A percentile compares a stretch with the other conserved stretches of the same genome.
phyloP scores from a whole-genome alignment of 805 yeast genomes.

The Candida ponderosae region DNA sequence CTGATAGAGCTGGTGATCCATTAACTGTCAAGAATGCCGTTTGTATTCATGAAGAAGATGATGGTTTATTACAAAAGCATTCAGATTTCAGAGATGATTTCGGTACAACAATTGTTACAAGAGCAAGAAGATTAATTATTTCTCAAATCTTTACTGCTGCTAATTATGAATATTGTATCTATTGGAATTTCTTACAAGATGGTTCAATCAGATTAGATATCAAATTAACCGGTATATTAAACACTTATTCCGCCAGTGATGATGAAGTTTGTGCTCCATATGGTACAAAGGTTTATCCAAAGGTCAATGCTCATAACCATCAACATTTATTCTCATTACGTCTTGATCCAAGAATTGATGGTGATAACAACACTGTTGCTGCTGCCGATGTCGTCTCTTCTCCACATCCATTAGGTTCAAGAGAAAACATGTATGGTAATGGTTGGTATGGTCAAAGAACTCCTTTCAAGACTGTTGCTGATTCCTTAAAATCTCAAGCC shows the following conservation, averaged over 20 bases:
- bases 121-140: conserved; percentile 66
- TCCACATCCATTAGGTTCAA: conserved; percentile 52
- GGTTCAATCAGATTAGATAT: conserved; percentile 76
- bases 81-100: conserved; percentile 79
- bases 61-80: conserved; percentile 72
- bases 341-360: conserved; percentile 75
- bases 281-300: conserved; percentile 77
- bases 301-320: conserved; percentile 79
- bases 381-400: conserved; percentile 56
- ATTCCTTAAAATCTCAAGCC: conserved; percentile 49
- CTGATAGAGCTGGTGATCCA: conserved; percentile 61
- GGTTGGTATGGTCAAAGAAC: conserved; percentile 63
- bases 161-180: conserved; percentile 77
- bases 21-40: conserved; percentile 68
- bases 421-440: conserved; percentile 72
- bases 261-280: conserved; percentile 66
- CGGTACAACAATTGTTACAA: conserved; percentile 64
- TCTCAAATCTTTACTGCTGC: conserved; percentile 85
- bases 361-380: conserved; percentile 70
- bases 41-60: conserved; percentile 84
- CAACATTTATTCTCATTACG: conserved; percentile 77
- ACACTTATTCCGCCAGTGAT: conserved; percentile 58
- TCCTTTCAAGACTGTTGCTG: conserved; percentile 59
- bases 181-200: conserved; percentile 79
- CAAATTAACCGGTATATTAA: conserved; percentile 75